Conservation (phyloP, 2,329 filamentous ascomycete species). For the Penicillium expansum region DNA sequence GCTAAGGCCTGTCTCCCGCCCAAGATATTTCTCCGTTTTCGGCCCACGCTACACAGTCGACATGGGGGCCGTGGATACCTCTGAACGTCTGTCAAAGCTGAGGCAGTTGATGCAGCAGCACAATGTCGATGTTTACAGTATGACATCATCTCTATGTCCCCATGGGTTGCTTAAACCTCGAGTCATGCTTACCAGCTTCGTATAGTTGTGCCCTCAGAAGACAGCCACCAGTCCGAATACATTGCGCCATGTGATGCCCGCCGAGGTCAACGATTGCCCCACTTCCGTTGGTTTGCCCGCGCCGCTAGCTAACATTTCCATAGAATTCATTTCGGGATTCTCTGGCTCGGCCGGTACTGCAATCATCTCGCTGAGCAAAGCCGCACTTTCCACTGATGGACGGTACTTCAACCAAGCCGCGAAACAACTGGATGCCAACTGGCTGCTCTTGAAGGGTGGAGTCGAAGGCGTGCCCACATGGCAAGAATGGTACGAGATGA, state of each 20-base stretch:
- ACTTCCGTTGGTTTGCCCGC: conserved; percentile 7
- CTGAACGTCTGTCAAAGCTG: conserved; percentile 70
- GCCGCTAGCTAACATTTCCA: conserved; percentile 14
- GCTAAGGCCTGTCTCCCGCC: conserved; percentile 25
- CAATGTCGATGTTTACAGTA: conserved; percentile 91
- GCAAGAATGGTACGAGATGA: conserved; percentile 76
- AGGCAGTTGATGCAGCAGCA: conserved; percentile 82
- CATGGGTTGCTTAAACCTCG: conserved; percentile 2
- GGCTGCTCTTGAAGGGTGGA: conserved; percentile 88
- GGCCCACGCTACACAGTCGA: conserved; percentile 44
- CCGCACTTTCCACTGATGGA: conserved; percentile 88
- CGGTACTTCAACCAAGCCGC: conserved; percentile 97
- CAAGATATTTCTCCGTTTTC: conserved; percentile 41
- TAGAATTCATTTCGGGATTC: conserved; percentile 87
- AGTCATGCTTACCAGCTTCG: conserved; percentile 33
- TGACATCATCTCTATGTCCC: conserved; percentile 20
- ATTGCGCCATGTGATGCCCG: conserved; percentile 93
- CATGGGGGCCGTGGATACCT: conserved; percentile 79
- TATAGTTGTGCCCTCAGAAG: conserved; percentile 90
- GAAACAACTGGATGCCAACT: conserved; percentile 87
- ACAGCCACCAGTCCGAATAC: conserved; percentile 96
- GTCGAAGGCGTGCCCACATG: conserved; percentile 92
- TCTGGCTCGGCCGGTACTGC: conserved; percentile 92
- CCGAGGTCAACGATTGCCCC: conserved; percentile 54
- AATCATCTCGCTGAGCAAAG: conserved; percentile 80